Evolutionary conservation across 306 rosid species (phyloP).

Genomic region (Prosopis cineraria): DNA sequence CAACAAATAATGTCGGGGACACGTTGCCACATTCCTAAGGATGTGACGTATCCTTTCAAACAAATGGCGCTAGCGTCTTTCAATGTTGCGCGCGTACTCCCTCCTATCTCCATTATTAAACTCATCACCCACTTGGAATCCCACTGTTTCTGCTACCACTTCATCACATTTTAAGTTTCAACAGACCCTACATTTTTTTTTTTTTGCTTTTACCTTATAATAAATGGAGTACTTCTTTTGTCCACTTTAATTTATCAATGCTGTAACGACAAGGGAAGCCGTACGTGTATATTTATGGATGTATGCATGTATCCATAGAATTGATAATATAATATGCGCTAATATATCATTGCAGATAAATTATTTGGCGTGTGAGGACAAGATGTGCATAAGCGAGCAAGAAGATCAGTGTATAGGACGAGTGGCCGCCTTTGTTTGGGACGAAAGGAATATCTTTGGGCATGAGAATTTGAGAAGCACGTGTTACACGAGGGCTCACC

Average conservation of each 20-base stretch:
- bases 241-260: not conserved
- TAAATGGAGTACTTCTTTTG: not conserved
- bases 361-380: not conserved
- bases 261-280: not conserved
- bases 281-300: too few relatives aligned
- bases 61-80: not conserved
- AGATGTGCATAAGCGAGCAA: not conserved
- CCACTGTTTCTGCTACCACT: not conserved
- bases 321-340: too few relatives aligned
- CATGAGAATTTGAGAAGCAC: not conserved
- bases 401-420: not conserved
- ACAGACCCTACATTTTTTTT: not conserved
- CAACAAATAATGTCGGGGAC: not conserved
- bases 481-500: not conserved
- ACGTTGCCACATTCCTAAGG: not conserved
- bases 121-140: too few relatives aligned
- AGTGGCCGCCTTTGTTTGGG: not conserved
- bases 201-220: not conserved
- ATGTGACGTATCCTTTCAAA: not conserved
- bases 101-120: not conserved
- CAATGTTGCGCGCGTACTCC: not conserved
- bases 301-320: too few relatives aligned
- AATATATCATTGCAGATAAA: not conserved
- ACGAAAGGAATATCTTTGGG: not conserved
- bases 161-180: not conserved